Base-by-base conservation (phyloP, 2,329 filamentous ascomycete species). In the Bertia moriformis region DNA sequence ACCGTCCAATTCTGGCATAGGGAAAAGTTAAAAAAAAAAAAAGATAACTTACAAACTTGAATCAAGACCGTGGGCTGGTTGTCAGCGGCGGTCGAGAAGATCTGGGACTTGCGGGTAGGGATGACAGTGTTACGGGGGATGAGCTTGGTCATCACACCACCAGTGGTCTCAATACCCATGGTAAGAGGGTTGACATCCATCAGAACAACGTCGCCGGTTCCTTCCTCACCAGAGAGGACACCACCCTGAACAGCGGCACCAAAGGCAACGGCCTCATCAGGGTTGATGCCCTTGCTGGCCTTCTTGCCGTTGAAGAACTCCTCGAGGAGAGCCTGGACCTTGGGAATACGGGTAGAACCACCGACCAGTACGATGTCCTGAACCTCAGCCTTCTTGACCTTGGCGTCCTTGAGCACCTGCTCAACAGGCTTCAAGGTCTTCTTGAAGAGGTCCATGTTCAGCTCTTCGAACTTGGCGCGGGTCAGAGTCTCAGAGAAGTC, bases 371-470 rank as follows among this genome's bases (percentile, higher is more conserved):
- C 91, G 50, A 98, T 95, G 60, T 96, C 91, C 55, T 95, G 79
- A 52, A 98, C 76, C 53, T 96, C 88, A 45, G 65, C 67, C 82
- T 95, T 96, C 79, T 89, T 89, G 54, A 95, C 73, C 73, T 95
- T 94, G 61, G 88, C 87, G 52, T 96, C 91, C 73, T 94, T 93
- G 58, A 98, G 76, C 50, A 96, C 91, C 74, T 95, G 88, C 71
- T 96, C 87, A 49, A 96, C 91, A 42, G 91, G 89, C 78, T 95
- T 94, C 49, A 96, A 77, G 42, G 91, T 96, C 77, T 91, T 93
- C 81, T 94, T 94, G 82, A 96, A 96, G 45, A 96, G 80, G 56
- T 96, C 89, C 52, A 88, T 88, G 83, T 96, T 96, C 54, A 96
- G 77, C 68, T 96, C 89, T 69, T 98, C 91, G 56, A 98, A 96